These are phyloP conservation scores for Wakefieldia striispora DNA, from an alignment of 768 basidiomycete species.

Conservation along the genomic window DNA sequence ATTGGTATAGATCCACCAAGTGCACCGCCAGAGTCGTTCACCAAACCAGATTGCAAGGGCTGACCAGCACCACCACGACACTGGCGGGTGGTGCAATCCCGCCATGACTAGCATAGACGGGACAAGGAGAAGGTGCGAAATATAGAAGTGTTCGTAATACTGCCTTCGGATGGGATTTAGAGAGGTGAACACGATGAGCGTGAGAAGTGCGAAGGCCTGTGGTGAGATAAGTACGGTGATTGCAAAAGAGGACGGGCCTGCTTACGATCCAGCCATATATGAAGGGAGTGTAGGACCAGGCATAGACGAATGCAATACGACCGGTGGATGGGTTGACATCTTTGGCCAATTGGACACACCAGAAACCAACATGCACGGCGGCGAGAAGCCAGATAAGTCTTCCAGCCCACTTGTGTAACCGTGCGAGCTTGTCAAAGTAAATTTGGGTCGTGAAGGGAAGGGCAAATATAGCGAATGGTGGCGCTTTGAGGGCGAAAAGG, in stretches of 20 bases:
- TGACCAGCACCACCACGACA: constrained; percentile 68
- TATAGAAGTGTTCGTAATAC: constrained; percentile 66
- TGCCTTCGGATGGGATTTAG: constrained; percentile 47
- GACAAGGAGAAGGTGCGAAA: constrained; percentile 60
- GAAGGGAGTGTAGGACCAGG: constrained; percentile 61
- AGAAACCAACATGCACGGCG: constrained; percentile 58
- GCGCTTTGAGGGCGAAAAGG: constrained; percentile 66
- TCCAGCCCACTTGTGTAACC: constrained; percentile 71
- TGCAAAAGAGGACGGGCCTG: constrained; percentile 10
- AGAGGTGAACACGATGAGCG: constrained; percentile 51
- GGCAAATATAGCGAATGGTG: constrained; percentile 72
- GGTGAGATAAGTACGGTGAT: background rate
- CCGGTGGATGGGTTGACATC: constrained; percentile 47
- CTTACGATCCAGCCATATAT: constrained; percentile 59
- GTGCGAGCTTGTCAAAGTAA: constrained; percentile 73
- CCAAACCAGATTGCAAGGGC: constrained; percentile 61
- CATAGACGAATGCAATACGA: constrained; percentile 45
- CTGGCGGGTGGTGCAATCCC: constrained; percentile 64
- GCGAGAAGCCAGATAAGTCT: constrained; percentile 66
- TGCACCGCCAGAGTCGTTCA: constrained; percentile 57
- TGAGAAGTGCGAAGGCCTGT: constrained; percentile 57
- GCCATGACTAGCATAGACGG: constrained; percentile 58
- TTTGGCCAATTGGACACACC: constrained; percentile 62
- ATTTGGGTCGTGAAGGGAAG: constrained; percentile 58
- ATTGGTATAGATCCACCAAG: constrained; percentile 60